These are phyloP conservation scores for Parasarocladium wereldwijsianum DNA, from an alignment of 2,329 filamentous ascomycete genomes.

Conservation along the genomic window DNA sequence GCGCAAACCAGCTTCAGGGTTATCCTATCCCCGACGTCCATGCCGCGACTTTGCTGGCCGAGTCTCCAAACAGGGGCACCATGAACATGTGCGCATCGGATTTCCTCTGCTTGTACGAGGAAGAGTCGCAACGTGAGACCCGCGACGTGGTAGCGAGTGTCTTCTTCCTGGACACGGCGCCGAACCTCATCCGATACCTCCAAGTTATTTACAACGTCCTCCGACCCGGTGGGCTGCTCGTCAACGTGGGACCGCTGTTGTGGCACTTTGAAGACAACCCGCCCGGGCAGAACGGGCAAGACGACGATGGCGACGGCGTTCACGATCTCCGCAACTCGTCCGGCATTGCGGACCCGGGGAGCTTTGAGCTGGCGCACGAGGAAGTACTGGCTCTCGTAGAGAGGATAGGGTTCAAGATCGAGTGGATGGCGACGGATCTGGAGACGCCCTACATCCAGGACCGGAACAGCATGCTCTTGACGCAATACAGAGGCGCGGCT, in stretches of 20 bases:
- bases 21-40: constrained; percentile 73
- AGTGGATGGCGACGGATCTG: constrained; percentile 43
- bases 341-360: constrained; percentile 79
- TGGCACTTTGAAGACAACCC: constrained; percentile 87
- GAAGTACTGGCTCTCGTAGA: constrained; percentile 69
- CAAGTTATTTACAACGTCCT: constrained; percentile 71
- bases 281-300: constrained; percentile 39
- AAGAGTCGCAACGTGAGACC: constrained; percentile 38
- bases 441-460: constrained; percentile 81
- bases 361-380: constrained; percentile 78
- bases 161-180: constrained; percentile 95
- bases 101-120: constrained; percentile 73
- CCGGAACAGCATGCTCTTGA: constrained; percentile 70
- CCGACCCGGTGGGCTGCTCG: constrained; percentile 61
- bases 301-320: constrained; percentile 34
- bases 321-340: constrained; percentile 32
- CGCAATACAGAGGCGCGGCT: constrained; percentile 62
- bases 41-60: constrained; percentile 40
- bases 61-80: constrained; percentile 29
- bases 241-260: constrained; percentile 80
- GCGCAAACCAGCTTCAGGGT: constrained; percentile 58
- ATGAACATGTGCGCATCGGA: constrained; percentile 94
- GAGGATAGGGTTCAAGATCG: constrained; percentile 62
- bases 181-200: constrained; percentile 82
- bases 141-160: constrained; percentile 81